Conservation (phyloP, 1,284 basidiomycete species). For the Ceratobasidium papillatum region DNA sequence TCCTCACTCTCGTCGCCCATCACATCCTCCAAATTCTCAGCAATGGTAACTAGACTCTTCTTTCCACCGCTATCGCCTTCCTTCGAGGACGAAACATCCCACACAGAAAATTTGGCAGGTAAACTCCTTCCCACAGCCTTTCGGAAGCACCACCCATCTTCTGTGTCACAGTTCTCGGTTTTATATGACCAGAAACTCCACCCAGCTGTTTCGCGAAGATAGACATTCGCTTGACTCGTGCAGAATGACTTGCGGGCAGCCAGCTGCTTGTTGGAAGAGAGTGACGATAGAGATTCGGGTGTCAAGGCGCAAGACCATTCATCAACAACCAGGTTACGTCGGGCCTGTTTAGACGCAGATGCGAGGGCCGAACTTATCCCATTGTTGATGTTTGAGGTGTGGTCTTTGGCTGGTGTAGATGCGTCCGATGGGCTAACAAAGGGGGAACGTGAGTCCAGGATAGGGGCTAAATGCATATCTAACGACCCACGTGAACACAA, state of each 20-base stretch:
- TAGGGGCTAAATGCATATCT: background rate
- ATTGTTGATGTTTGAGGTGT: constrained; percentile 60
- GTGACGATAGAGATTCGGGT: constrained; percentile 61
- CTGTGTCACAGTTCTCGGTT: constrained; percentile 66
- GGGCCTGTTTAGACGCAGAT: constrained; percentile 54
- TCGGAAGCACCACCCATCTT: constrained; percentile 74
- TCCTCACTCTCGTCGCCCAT: constrained; percentile 5
- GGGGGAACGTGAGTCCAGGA: background rate
- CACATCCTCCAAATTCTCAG: constrained; percentile 2
- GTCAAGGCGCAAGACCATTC: constrained; percentile 80
- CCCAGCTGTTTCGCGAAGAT: constrained; percentile 67
- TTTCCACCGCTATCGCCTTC: background rate
- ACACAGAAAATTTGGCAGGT: constrained; percentile 61
- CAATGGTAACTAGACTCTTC: background rate
- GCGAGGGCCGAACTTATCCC: constrained; percentile 56
- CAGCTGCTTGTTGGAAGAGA: constrained; percentile 53
- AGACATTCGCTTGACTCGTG: constrained; percentile 67
- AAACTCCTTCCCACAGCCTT: constrained; percentile 65
- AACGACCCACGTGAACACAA: constrained; percentile 23
- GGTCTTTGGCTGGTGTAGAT: constrained; percentile 59
- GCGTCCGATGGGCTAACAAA: constrained; percentile 53
- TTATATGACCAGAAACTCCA: constrained; percentile 80
- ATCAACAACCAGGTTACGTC: constrained; percentile 71
- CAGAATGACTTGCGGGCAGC: constrained; percentile 66
- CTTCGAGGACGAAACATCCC: constrained; percentile 2